Percentiles rank a stretch among this genome's conserved stretches.
Conservation (phyloP, 2,329 filamentous ascomycete genomes). For the Kalaharituber pfeilii region DNA sequence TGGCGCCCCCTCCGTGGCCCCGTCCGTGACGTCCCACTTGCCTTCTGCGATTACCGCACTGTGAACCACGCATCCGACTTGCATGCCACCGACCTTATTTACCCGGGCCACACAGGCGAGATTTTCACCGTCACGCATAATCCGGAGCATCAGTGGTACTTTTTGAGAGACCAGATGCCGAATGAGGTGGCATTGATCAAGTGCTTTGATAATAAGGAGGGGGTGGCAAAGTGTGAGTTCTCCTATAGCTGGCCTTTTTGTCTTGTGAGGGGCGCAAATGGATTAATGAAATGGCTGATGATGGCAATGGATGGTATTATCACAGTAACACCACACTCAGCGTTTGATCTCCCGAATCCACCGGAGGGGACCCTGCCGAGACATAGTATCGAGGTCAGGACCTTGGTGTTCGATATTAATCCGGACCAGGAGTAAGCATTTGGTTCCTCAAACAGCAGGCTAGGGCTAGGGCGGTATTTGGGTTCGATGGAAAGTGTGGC, state of each 20-base stretch:
- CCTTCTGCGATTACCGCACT: constrained; percentile 9
- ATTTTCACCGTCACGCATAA: constrained; percentile 7
- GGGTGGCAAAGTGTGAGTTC: background rate
- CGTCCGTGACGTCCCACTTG: constrained; percentile 9
- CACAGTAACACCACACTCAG: constrained; percentile 2
- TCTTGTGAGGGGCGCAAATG: background rate
- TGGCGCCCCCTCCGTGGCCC: constrained; percentile 8
- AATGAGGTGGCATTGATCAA: constrained; percentile 12
- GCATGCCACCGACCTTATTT: constrained; percentile 5
- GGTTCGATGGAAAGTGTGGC: no score
- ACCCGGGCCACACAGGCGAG: constrained; percentile 5
- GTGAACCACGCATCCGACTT: constrained; percentile 7
- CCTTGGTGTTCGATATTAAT: constrained; percentile 1
- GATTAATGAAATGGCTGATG: background rate
- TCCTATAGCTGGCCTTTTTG: background rate
- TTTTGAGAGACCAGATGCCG: constrained; percentile 6
- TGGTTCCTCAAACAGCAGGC: no score
- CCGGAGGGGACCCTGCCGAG: background rate
- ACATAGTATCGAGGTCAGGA: constrained; percentile 5
- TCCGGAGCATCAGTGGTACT: constrained; percentile 9
- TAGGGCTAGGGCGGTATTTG: no score
- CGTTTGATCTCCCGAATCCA: background rate
- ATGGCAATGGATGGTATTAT: no score
- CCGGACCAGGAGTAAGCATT: no score
- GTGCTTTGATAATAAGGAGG: constrained; percentile 7